Conservation (phyloP, 352 stramenopile species). For the Globisporangium megalacanthum region DNA sequence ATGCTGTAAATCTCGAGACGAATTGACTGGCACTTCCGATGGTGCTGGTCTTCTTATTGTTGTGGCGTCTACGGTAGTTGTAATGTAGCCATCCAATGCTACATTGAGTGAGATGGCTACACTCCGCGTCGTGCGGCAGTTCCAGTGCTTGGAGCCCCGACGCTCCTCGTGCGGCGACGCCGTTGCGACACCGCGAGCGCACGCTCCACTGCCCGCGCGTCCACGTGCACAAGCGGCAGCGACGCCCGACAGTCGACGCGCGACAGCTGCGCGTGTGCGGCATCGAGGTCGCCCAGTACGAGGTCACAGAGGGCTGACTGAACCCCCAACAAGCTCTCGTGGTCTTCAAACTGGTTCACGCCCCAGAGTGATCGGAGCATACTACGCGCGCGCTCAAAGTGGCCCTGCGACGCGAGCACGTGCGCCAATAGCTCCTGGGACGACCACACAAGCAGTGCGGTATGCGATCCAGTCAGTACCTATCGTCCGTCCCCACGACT, state of each 20-base stretch:
- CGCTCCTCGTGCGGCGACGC: background rate
- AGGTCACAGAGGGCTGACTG: conserved; percentile 30
- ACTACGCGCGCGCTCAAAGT: conserved; percentile 16
- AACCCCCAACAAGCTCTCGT: conserved; percentile 20
- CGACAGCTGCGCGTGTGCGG: conserved; percentile 6
- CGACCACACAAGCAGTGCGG: background rate
- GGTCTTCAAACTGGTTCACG: conserved; percentile 14
- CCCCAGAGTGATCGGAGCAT: background rate
- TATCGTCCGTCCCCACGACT: too few relatives aligned
- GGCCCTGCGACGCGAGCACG: conserved; percentile 19
- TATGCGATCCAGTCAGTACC: background rate
- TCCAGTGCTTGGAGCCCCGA: background rate
- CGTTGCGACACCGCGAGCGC: background rate
- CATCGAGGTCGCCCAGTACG: conserved; percentile 9
- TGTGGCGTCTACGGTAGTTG: too few relatives aligned
- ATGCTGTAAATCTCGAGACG: too few relatives aligned
- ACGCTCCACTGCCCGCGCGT: conserved; percentile 5
- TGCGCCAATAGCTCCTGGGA: conserved; percentile 43
- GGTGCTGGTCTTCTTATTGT: too few relatives aligned
- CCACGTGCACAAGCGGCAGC: conserved; percentile 10
- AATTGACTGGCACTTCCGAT: too few relatives aligned
- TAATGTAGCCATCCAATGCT: too few relatives aligned
- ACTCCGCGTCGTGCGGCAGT: too few relatives aligned
- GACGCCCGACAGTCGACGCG: conserved; percentile 5
- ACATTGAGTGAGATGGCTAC: too few relatives aligned